A percentile compares a stretch with the other conserved stretches of the same genome.
Evolutionary conservation across 371 early-diverging fungal species (phyloP).

Genomic region (Mucor ambiguus): DNA sequence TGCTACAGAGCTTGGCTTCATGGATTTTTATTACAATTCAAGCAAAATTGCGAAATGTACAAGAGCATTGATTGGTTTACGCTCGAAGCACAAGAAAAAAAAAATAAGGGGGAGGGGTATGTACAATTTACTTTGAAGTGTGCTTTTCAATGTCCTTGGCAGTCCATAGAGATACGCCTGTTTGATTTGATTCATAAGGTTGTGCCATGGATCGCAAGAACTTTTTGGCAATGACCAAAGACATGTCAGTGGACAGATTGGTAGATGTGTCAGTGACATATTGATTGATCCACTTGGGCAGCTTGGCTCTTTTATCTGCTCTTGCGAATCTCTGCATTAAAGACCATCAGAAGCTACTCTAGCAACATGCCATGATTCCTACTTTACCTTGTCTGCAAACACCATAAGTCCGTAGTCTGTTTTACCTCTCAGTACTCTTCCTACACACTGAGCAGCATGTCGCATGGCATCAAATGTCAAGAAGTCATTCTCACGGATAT

Average conservation of each 20-base stretch:
- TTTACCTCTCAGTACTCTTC: constrained; percentile 98
- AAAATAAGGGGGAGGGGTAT: neutral
- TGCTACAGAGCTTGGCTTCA: neutral
- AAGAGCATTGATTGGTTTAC: constrained; percentile 2
- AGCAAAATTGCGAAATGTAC: constrained; percentile 7
- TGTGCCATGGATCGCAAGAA: constrained; percentile 98
- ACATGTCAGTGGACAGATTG: constrained; percentile 99
- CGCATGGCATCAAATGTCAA: constrained; percentile 99
- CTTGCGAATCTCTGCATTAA: constrained; percentile 83
- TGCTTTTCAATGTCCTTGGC: constrained; percentile 63
- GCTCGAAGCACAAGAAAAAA: neutral
- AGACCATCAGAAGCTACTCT: neutral
- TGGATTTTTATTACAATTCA: neutral
- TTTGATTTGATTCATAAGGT: constrained; percentile 79
- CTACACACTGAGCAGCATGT: constrained; percentile 99
- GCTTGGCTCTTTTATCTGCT: constrained; percentile 93
- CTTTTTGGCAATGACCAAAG: constrained; percentile 90
- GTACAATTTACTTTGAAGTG: constrained; percentile 10
- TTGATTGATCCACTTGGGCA: constrained; percentile 98
- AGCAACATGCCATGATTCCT: neutral
- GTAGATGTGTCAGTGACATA: constrained; percentile 89
- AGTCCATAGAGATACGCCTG: constrained; percentile 66
- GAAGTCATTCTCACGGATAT: constrained; percentile 98
- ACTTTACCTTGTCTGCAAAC: constrained; percentile 93
- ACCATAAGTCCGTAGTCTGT: constrained; percentile 99